Conservation (phyloP, 2,329 filamentous ascomycete species). For the Scopulariopsis brevicaulis region DNA sequence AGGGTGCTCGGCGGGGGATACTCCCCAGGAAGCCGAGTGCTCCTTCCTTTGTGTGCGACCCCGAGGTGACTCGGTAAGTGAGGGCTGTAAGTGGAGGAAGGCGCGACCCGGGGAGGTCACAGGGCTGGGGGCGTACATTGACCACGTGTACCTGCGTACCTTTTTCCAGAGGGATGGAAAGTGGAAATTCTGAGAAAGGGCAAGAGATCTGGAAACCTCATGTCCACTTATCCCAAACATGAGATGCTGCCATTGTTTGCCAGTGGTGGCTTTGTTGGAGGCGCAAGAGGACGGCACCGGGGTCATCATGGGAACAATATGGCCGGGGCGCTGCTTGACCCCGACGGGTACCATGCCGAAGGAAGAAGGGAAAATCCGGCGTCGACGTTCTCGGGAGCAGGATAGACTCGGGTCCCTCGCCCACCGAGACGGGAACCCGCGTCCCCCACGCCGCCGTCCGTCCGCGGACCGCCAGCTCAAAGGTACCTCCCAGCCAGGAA, state of each 20-base stretch:
- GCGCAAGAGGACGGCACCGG: too few species aligned
- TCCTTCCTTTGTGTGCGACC: neutral
- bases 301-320: neutral
- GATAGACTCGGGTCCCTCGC: neutral
- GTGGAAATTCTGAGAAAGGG: too few species aligned
- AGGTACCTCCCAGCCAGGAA: neutral
- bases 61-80: neutral
- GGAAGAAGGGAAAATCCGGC: neutral
- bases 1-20: neutral
- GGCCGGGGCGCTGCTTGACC: neutral
- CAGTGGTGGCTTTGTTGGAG: too few species aligned
- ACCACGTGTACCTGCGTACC: neutral
- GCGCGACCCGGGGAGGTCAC: neutral
- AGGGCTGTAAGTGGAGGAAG: neutral
- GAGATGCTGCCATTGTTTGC: too few species aligned
- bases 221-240: too few species aligned
- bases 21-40: neutral
- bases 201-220: too few species aligned
- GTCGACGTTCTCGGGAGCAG: neutral
- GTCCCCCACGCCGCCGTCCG: neutral
- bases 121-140: neutral
- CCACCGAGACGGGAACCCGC: neutral
- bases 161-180: too few species aligned
- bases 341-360: too few species aligned
- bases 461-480: neutral